A percentile compares a stretch with the other conserved stretches of the same genome.
Evolutionary conservation across 2,329 filamentous ascomycete species (phyloP).

Genomic region (Cladosporium sp.): DNA sequence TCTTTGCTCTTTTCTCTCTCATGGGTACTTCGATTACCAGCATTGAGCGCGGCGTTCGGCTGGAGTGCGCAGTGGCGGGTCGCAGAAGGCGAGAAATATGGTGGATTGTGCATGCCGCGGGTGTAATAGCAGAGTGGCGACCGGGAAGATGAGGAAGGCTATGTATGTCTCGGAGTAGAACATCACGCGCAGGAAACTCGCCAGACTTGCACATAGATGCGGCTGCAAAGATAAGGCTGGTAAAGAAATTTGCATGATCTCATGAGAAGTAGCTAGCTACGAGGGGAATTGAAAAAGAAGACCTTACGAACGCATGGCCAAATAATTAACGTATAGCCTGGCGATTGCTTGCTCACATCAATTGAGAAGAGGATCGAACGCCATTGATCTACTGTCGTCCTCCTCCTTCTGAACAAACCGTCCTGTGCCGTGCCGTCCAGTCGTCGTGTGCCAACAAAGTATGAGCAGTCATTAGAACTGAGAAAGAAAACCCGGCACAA

Average conservation of each 20-base stretch:
- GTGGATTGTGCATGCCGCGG: not conserved
- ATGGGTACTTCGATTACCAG: not conserved
- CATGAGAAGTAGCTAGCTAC: not conserved
- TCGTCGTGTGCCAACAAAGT: not conserved
- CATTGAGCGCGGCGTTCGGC: slow-evolving; percentile 10
- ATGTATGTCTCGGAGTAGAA: no score
- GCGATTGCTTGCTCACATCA: not conserved
- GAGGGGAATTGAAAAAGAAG: not conserved
- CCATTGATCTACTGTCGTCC: not conserved
- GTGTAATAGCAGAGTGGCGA: not conserved
- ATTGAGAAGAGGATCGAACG: not conserved
- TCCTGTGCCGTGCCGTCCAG: not conserved
- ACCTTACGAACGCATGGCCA: not conserved
- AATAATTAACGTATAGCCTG: not conserved
- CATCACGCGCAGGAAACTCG: not conserved
- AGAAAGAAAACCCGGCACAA: no score
- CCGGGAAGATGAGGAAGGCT: not conserved
- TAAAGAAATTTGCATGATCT: not conserved
- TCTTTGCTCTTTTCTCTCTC: not conserved
- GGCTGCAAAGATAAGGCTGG: not conserved
- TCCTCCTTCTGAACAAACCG: not conserved
- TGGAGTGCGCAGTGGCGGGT: not conserved
- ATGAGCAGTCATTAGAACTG: not conserved
- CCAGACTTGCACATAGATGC: not conserved
- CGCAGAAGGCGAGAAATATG: not conserved